A percentile compares a stretch with the other conserved stretches of the same genome.
Evolutionary conservation across 164 flowering plant genomes (phyloP).

Genomic region (Aristolochia contorta): DNA sequence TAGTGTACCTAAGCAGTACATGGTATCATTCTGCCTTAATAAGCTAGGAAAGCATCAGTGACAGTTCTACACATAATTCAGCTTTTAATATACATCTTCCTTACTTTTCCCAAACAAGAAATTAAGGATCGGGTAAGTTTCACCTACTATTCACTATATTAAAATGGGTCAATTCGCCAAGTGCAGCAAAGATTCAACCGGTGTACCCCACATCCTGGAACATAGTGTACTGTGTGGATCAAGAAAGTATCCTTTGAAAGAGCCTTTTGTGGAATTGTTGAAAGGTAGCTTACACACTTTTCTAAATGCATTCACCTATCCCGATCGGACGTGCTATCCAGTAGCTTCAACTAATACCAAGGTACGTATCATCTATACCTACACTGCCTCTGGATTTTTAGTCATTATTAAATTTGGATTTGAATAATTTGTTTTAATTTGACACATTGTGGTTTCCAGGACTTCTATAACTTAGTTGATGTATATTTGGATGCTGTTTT

Average conservation of each 20-base stretch:
- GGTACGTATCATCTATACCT: conserved; percentile 29
- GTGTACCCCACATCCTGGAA: conserved; percentile 95
- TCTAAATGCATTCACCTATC: conserved; percentile 96
- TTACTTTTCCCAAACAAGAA: too few species aligned
- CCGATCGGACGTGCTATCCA: conserved; percentile 98
- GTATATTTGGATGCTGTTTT: conserved; percentile 97
- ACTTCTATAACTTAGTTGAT: conserved; percentile 94
- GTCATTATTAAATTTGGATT: not conserved
- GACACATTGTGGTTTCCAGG: conserved; percentile 33
- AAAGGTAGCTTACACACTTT: conserved; percentile 94
- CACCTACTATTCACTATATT: too few species aligned
- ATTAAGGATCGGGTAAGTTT: too few species aligned
- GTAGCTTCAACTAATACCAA: conserved; percentile 95
- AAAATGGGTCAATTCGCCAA: not conserved
- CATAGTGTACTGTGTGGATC: conserved; percentile 98
- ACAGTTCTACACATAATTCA: too few species aligned
- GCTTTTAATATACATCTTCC: too few species aligned
- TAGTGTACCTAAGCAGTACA: too few species aligned
- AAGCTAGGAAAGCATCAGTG: too few species aligned
- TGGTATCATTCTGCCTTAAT: too few species aligned
- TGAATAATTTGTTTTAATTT: conserved; percentile 1
- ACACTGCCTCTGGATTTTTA: not conserved
- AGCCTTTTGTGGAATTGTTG: conserved; percentile 92
- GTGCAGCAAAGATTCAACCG: conserved; percentile 92
- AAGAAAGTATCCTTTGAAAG: conserved; percentile 94